Evolutionary conservation across 306 rosid species (phyloP).

Genomic region (Glycine latifolia): DNA sequence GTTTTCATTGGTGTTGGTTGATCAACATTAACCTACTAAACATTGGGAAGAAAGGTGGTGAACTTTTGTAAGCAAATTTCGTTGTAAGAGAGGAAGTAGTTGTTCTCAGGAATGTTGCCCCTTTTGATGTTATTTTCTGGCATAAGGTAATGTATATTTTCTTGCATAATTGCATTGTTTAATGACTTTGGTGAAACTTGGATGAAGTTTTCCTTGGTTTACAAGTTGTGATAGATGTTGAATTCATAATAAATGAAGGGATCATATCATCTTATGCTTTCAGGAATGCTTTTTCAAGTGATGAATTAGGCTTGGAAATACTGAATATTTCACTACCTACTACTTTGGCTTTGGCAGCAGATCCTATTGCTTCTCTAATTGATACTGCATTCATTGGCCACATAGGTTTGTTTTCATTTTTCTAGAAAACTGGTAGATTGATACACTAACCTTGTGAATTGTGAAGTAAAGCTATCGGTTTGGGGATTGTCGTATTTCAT

Average conservation of each 20-base stretch:
- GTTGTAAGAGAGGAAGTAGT: background rate
- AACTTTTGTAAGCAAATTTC: background rate
- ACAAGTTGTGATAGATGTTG: background rate
- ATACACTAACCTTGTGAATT: background rate
- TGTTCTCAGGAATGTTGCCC: slow-evolving; percentile 16
- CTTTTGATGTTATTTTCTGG: slow-evolving; percentile 49
- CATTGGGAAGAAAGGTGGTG: background rate
- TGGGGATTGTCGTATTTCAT: slow-evolving; percentile 21
- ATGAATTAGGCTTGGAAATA: slow-evolving; percentile 54
- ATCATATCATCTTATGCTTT: background rate
- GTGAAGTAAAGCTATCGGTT: slow-evolving; percentile 2
- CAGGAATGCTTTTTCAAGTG: slow-evolving; percentile 47
- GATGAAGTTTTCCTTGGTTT: slow-evolving; percentile 19
- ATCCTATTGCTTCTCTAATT: slow-evolving; percentile 58
- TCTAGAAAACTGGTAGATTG: slow-evolving; percentile 8
- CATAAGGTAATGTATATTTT: slow-evolving; percentile 39
- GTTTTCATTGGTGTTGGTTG: slow-evolving; percentile 2
- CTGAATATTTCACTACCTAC: slow-evolving; percentile 53
- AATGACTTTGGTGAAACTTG: slow-evolving; percentile 8
- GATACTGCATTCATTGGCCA: slow-evolving; percentile 61
- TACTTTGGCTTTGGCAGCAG: slow-evolving; percentile 58
- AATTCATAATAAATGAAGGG: slow-evolving; percentile 1
- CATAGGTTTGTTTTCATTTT: slow-evolving; percentile 45
- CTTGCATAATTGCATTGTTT: no score
- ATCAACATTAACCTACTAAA: background rate